A percentile compares a stretch with the other conserved stretches of the same genome.
Evolutionary conservation across 345 rosid species (phyloP).

Genomic region (Capsella bursapastoris): DNA sequence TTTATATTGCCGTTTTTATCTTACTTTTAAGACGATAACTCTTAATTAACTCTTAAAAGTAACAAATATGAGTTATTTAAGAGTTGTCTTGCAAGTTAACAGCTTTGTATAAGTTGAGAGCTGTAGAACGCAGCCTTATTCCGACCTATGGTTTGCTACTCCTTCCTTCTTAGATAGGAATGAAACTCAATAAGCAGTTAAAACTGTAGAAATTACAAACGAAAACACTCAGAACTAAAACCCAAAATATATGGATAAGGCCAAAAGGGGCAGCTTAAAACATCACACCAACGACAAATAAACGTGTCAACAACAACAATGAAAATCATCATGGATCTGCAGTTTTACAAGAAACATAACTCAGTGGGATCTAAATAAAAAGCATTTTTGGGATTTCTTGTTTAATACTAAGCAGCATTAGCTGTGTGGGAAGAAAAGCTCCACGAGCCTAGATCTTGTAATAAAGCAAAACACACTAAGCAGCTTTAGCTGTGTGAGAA

Average conservation of each 20-base stretch:
- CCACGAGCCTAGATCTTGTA: constrained; percentile 47
- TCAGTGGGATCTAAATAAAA: background rate
- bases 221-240: background rate
- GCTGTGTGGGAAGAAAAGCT: constrained; percentile 44
- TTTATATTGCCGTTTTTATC: background rate
- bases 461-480: constrained; percentile 42
- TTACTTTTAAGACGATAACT: too few relatives aligned
- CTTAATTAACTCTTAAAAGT: too few relatives aligned
- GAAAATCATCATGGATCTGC: constrained; percentile 1
- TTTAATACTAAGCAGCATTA: constrained; percentile 50
- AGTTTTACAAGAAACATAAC: constrained; percentile 21
- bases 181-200: too few relatives aligned
- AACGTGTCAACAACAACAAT: constrained; percentile 17
- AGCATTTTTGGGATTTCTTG: background rate
- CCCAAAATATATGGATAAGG: constrained; percentile 7
- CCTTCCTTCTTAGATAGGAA: too few relatives aligned
- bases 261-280: constrained; percentile 29
- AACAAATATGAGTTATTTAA: too few relatives aligned
- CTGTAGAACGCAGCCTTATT: too few relatives aligned
- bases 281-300: constrained; percentile 36
- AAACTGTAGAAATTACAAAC: background rate
- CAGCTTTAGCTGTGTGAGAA: constrained; percentile 55
- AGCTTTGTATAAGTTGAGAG: too few relatives aligned
- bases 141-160: too few relatives aligned
- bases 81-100: too few relatives aligned